Percentiles rank a stretch among this genome's conserved stretches.
These are phyloP conservation scores for Lepiota venenata DNA, from an alignment of 768 basidiomycete species.

Conservation along the genomic window DNA sequence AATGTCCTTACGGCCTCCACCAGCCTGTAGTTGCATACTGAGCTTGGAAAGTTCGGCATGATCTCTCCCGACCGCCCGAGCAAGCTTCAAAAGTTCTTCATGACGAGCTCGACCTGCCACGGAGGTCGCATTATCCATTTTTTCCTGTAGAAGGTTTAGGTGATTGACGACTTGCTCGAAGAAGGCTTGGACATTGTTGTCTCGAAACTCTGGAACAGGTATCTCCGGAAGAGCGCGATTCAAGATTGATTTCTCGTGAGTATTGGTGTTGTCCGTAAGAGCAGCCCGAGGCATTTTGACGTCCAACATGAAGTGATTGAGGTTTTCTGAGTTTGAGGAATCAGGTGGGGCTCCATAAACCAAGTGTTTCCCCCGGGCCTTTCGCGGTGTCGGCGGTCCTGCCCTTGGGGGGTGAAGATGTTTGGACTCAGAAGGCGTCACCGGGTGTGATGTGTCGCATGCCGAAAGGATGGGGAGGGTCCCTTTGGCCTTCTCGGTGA, in stretches of 20 bases:
- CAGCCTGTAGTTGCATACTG: background rate
- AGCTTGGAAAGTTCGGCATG: background rate
- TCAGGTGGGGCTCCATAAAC: background rate
- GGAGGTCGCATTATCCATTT: slow-evolving; percentile 21
- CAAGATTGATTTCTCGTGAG: background rate
- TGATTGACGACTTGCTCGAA: slow-evolving; percentile 84
- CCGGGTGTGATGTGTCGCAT: slow-evolving; percentile 53
- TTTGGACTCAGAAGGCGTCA: slow-evolving; percentile 57
- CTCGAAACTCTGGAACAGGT: slow-evolving; percentile 66
- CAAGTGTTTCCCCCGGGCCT: slow-evolving; percentile 1
- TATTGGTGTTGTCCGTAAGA: slow-evolving; percentile 18
- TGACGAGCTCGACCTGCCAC: slow-evolving; percentile 14
- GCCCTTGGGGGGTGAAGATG: slow-evolving; percentile 10
- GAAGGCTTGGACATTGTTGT: slow-evolving; percentile 78
- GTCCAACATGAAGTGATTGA: slow-evolving; percentile 12
- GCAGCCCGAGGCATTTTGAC: slow-evolving; percentile 23
- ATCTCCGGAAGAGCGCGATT: slow-evolving; percentile 35
- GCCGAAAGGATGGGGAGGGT: background rate
- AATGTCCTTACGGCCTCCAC: background rate
- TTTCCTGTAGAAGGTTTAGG: slow-evolving; percentile 67
- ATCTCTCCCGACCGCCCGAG: background rate
- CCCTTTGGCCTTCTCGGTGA: slow-evolving; percentile 3
- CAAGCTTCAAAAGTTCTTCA: background rate
- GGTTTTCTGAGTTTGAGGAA: slow-evolving; percentile 17
- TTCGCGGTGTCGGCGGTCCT: slow-evolving; percentile 11